Conservation (phyloP, 345 rosid species). For the Sisymbrium altissimum region DNA sequence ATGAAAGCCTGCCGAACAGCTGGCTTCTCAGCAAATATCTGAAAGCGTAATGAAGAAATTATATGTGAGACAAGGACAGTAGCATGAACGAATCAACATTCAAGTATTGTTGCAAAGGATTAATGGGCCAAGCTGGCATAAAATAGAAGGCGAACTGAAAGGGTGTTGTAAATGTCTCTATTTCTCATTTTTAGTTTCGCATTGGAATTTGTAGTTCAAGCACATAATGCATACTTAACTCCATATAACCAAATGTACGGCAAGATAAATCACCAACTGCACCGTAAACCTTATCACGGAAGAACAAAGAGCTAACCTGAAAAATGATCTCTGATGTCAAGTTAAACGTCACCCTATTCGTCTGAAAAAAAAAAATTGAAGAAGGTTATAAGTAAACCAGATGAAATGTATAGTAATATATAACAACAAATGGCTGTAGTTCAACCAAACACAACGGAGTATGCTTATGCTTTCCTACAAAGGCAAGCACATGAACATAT, state of each 20-base stretch:
- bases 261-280: too few species aligned
- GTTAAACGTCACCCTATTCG: constrained; percentile 83
- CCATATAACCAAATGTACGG: too few species aligned
- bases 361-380: constrained; percentile 42
- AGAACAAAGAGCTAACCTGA: too few species aligned
- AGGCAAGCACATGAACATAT: neutral
- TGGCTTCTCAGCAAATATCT: constrained; percentile 98
- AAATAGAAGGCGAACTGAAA: too few species aligned
- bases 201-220: too few species aligned
- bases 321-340: constrained; percentile 63
- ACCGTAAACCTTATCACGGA: too few species aligned
- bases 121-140: too few species aligned
- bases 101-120: neutral
- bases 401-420: neutral
- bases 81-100: neutral
- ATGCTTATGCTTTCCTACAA: neutral
- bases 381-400: neutral
- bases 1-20: constrained; percentile 86
- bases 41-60: constrained; percentile 36
- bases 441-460: neutral
- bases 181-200: too few species aligned
- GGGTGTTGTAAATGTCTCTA: too few species aligned
- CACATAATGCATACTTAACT: too few species aligned
- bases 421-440: neutral
- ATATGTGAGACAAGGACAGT: constrained; percentile 21